Evolutionary conservation across 257 asterid genomes (phyloP), one percentile per base, ranked within the genome.

Genomic region (Solanum tacnaense): DNA sequence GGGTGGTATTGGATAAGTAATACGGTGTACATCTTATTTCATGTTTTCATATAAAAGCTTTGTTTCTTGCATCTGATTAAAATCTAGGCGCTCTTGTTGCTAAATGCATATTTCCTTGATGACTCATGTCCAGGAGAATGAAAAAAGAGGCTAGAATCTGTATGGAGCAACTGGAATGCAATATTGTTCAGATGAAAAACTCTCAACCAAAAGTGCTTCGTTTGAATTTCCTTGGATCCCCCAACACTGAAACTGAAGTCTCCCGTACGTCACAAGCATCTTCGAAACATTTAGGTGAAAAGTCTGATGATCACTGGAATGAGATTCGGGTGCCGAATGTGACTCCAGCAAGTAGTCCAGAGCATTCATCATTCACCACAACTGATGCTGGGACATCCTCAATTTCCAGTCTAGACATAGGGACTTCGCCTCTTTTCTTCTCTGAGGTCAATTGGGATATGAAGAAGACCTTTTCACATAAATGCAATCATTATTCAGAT

Each of bases 1-100:
- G 99, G 98, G 94, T 96, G 76, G 92, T 96, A 46, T 90, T 96
- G 92, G 99, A 96, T 88, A 96, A 93, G 99, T 96, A 96, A 92
- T 92, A 79, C 79, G 58, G 84, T 23, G 23, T 35, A 86, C 52
- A 13, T 86, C 60, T 78, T 72, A 74, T 38, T 90, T 84, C 58
- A n/a, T 88, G 56, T 35, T 83, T 78, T 58, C 38, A 7, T 86
- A 71, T 31, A 29, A 49, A 25, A n/a, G 29, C 68, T 27, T 79
- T 81, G 41, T 18, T 62, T 46, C n/a, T 65, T 12, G 60, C 56
- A 46, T 38, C 68, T 68, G 70, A 83, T 60, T 73, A 6, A 65
- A 46, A 72, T 76, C 25, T 25, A n/a, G 36, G 36, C 9, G 39
- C 39, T 79, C 36, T 73, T 25, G 73, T 79, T 62, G 70, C 68